Conservation (phyloP, 1,284 basidiomycete genomes). For the Trichosporon inkin region DNA sequence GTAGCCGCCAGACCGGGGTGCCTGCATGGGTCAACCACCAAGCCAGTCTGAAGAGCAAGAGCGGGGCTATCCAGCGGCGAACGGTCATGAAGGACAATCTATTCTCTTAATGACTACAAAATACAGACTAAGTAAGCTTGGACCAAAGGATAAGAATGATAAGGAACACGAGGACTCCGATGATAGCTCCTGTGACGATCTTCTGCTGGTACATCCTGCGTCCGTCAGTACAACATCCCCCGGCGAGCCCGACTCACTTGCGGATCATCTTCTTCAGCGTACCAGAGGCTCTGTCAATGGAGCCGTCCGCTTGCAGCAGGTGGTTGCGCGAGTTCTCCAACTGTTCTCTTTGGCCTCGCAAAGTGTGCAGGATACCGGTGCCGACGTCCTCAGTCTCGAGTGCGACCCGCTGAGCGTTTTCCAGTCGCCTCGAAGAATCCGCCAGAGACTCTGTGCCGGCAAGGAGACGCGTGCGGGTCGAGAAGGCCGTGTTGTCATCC, state of each 20-base stretch:
- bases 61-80: background rate
- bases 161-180: constrained; percentile 48
- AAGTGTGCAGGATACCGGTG: constrained; percentile 80
- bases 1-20: no score
- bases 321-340: constrained; percentile 84
- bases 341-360: constrained; percentile 86
- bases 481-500: constrained; percentile 37
- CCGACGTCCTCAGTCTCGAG: constrained; percentile 96
- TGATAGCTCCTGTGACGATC: constrained; percentile 50
- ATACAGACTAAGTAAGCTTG: constrained; percentile 32
- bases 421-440: constrained; percentile 72
- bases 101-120: constrained; percentile 1
- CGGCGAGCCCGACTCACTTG: constrained; percentile 47
- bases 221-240: background rate
- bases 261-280: constrained; percentile 61
- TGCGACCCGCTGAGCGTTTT: constrained; percentile 87
- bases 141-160: constrained; percentile 51
- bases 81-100: background rate
- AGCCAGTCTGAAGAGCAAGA: no score
- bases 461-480: constrained; percentile 68
- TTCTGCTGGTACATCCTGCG: constrained; percentile 52
- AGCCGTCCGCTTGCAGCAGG: constrained; percentile 57
- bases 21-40: no score
- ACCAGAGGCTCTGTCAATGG: constrained; percentile 58
- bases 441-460: constrained; percentile 68